phyloP scores from a whole-genome alignment of 768 basidiomycete genomes.

The Phaeotremella fagi region DNA sequence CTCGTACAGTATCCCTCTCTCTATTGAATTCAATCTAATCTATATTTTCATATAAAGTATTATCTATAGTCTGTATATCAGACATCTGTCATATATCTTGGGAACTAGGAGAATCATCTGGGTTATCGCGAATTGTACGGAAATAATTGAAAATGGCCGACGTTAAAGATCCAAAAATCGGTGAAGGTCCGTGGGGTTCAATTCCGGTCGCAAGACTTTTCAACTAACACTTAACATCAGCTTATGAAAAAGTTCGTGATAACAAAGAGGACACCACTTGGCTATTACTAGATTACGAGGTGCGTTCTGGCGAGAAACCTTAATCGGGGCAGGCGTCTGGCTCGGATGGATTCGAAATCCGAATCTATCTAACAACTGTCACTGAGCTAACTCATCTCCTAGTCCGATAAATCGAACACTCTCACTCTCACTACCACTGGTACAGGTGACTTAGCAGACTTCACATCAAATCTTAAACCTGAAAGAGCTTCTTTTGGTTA shows the following conservation, averaged over 20 bases:
- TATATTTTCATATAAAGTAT: too few species aligned
- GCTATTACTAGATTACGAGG: conserved; percentile 85
- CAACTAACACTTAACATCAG: conserved; percentile 53
- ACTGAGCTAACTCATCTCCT: not conserved
- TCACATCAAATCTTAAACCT: conserved; percentile 66
- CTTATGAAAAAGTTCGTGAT: conserved; percentile 78
- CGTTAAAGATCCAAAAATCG: conserved; percentile 66
- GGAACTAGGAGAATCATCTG: too few species aligned
- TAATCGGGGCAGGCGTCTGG: too few species aligned
- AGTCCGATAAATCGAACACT: conserved; percentile 57
- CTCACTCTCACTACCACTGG: conserved; percentile 74
- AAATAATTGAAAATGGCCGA: conserved; percentile 64
- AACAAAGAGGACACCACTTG: conserved; percentile 85
- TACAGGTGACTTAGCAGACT: conserved; percentile 70
- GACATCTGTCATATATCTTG: too few species aligned
- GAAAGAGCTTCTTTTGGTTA: conserved; percentile 71
- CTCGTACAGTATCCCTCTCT: too few species aligned
- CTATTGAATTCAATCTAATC: too few species aligned
- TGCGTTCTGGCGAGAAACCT: too few species aligned
- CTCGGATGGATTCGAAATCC: not conserved
- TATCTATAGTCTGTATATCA: too few species aligned
- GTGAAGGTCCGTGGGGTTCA: conserved; percentile 57
- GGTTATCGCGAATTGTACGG: too few species aligned
- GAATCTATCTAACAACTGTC: not conserved
- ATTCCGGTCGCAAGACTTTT: not conserved